Evolutionary conservation across 2,329 filamentous ascomycete species (phyloP).

Genomic region (Diaporthe citriasiana): DNA sequence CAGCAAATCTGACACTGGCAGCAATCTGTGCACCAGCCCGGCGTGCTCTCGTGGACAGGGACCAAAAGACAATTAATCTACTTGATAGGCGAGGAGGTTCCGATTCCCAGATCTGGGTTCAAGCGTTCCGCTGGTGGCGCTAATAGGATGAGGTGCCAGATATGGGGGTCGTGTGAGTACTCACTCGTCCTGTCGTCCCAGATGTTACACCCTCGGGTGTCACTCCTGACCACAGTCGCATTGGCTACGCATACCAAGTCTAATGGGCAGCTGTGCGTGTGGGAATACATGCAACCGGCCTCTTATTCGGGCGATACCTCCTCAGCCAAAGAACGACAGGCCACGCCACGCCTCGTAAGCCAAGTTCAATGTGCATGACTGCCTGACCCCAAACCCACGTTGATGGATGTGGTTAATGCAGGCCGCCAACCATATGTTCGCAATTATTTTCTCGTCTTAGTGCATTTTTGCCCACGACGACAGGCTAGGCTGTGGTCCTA

Average conservation of each 20-base stretch:
- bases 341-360: conserved; percentile 32
- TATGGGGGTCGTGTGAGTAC: background rate
- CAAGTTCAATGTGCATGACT: conserved; percentile 30
- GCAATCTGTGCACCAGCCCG: conserved; percentile 20
- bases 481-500: background rate
- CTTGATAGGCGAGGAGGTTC: conserved; percentile 28
- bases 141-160: conserved; percentile 19
- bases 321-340: conserved; percentile 10
- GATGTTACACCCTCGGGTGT: conserved; percentile 1
- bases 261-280: conserved; percentile 6
- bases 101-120: conserved; percentile 29
- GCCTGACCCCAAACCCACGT: conserved; percentile 12
- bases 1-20: conserved; percentile 27
- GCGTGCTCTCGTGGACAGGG: background rate
- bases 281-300: conserved; percentile 14
- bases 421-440: conserved; percentile 29
- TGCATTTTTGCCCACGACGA: conserved; percentile 25
- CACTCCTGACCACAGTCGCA: conserved; percentile 16
- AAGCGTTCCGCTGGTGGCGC: conserved; percentile 24
- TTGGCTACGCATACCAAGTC: conserved; percentile 10
- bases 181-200: background rate
- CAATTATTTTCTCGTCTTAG: conserved; percentile 29
- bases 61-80: conserved; percentile 22
- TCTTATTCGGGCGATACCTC: conserved; percentile 8
- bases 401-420: conserved; percentile 32